Base-by-base conservation (phyloP, 805 yeast species). In the Candida yuanshanica region DNA sequence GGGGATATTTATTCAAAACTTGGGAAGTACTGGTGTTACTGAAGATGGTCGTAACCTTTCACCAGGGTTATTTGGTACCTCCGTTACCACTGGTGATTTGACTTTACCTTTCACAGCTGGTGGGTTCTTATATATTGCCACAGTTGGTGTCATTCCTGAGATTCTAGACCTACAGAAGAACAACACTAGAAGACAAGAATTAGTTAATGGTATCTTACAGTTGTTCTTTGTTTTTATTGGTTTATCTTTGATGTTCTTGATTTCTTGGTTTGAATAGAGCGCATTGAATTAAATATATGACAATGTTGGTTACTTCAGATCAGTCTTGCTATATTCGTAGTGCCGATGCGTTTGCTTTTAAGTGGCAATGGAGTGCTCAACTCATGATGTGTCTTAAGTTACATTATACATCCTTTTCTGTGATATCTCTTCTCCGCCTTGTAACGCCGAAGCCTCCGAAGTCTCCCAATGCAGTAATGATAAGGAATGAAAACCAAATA, bases 121-220 rank as follows among this genome's bases (percentile, higher is more conserved):
- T 46, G 85, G 86, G 7, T 79, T 83, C 53, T 57, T 83, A 20
- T 83, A 83, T 55, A 80, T 83, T 46, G 86, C 85, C 7, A 72
- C 83, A 0, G 81, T 81, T 18, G 83, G 85, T 35, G 83, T 83
- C n/a, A 75, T 83, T 29, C 91, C 93, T 1, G 88, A 83, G 52
- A 58, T 83, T 18, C 60, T 83, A 35, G 80, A 74, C 51, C 49
- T 72, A 3, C 62, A 60, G 16, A 45, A 48, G 5, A 60, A 58
- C 7, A 58, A 63, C 14, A 50, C 70, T 11, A 67, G 70, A 48
- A 38, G 44, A 7, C 56, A 62, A 24, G 81, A 72, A 46, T 31
- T 67, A 7, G 38, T 49, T 24, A 68, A 62, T 35, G 74, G 72
- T 31, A 4, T 67, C 4, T 53, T 59, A 4, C 88, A 83, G 55